phyloP scores from a whole-genome alignment of 192 early-diverging fungal genomes.

The Rhizoclosmatium globosum region DNA sequence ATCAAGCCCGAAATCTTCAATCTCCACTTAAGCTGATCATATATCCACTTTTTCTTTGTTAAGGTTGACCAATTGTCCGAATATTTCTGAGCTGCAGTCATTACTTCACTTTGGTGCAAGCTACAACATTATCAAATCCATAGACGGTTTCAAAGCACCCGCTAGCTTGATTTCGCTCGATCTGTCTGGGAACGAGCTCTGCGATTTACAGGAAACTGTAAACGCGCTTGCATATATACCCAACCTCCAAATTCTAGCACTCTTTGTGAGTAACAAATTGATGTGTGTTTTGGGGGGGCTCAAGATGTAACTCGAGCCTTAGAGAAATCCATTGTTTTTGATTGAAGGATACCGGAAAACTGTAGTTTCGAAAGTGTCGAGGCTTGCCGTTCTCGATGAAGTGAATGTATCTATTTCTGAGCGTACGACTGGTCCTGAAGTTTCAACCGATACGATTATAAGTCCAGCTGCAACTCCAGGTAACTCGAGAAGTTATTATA shows the following conservation, averaged over 20 bases:
- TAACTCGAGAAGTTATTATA: background rate
- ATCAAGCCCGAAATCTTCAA: background rate
- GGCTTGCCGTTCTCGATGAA: slow-evolving; percentile 30
- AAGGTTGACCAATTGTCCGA: slow-evolving; percentile 33
- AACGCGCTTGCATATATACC: slow-evolving; percentile 20
- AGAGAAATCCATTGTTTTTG: slow-evolving; percentile 37
- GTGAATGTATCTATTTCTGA: slow-evolving; percentile 26
- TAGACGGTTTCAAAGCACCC: slow-evolving; percentile 8
- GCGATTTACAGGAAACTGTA: slow-evolving; percentile 28
- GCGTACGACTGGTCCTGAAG: background rate
- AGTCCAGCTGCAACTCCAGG: background rate
- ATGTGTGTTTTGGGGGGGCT: background rate
- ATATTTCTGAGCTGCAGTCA: slow-evolving; percentile 20
- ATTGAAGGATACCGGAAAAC: slow-evolving; percentile 28
- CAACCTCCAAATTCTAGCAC: slow-evolving; percentile 38
- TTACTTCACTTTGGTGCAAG: slow-evolving; percentile 44
- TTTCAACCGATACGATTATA: background rate
- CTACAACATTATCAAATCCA: slow-evolving; percentile 40
- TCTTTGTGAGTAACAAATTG: slow-evolving; percentile 36
- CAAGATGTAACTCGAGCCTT: too few relatives aligned
- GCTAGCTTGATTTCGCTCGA: slow-evolving; percentile 35
- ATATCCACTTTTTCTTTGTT: background rate
- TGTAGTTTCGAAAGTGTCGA: slow-evolving; percentile 22
- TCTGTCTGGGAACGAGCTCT: slow-evolving; percentile 40
- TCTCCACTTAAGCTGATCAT: too few relatives aligned